Percentiles rank a stretch among this genome's conserved stretches.
These are phyloP conservation scores for Jatropha podagrica DNA, from an alignment of 441 rosid species.

Conservation along the genomic window DNA sequence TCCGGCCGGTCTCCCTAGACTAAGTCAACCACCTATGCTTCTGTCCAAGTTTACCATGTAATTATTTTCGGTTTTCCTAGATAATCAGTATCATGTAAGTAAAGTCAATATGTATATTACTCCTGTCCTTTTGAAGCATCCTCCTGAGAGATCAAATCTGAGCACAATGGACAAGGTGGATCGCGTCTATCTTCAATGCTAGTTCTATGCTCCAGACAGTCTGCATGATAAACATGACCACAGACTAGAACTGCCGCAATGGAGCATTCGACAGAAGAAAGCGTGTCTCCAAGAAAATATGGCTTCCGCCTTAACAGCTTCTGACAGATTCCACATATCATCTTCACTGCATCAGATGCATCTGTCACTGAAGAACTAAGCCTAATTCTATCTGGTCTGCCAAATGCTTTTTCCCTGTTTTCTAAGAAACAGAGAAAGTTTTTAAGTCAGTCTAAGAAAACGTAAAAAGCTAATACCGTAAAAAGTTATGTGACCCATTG, in stretches of 20 bases:
- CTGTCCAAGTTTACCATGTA: conserved; percentile 8
- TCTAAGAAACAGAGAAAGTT: conserved; percentile 28
- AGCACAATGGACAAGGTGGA: conserved; percentile 55
- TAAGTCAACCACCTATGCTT: conserved; percentile 27
- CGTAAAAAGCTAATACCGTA: background rate
- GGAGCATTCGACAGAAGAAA: conserved; percentile 38
- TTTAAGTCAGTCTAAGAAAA: conserved; percentile 4
- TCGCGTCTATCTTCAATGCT: conserved; percentile 40
- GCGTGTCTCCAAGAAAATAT: conserved; percentile 33
- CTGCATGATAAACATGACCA: conserved; percentile 65
- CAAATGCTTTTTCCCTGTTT: conserved; percentile 35
- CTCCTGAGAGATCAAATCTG: conserved; percentile 23
- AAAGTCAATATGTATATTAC: conserved; percentile 22
- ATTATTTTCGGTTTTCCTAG: conserved; percentile 16
- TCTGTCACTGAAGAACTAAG: conserved; percentile 36
- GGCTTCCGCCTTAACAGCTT: conserved; percentile 48
- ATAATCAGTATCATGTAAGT: conserved; percentile 17
- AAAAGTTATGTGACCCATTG: too few species aligned
- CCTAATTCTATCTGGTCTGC: conserved; percentile 46
- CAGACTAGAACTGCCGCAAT: conserved; percentile 65
- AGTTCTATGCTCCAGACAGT: conserved; percentile 59
- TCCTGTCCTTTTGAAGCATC: conserved; percentile 28
- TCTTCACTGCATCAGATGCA: conserved; percentile 36
- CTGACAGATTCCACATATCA: conserved; percentile 57
- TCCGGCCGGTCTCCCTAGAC: conserved; percentile 1